Conservation (phyloP, 2,329 filamentous ascomycete genomes). For the Aspergillus jensenii region DNA sequence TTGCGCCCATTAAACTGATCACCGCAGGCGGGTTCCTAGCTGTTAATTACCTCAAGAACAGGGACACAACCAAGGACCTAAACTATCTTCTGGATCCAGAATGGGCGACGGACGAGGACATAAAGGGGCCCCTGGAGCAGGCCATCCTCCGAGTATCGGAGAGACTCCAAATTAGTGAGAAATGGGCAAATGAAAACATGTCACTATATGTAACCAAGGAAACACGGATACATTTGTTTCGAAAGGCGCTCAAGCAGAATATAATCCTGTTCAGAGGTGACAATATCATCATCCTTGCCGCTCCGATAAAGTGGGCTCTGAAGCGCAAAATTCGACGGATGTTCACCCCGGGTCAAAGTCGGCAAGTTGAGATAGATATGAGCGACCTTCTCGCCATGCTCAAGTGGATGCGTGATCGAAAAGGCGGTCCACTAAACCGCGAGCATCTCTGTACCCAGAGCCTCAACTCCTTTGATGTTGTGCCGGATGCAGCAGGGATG, state of each 20-base stretch:
- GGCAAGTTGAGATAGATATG: slow-evolving; percentile 29
- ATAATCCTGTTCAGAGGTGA: slow-evolving; percentile 31
- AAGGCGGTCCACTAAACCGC: slow-evolving; percentile 23
- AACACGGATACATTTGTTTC: slow-evolving; percentile 25
- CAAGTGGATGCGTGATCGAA: slow-evolving; percentile 23
- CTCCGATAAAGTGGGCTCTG: slow-evolving; percentile 36
- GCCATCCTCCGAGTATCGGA: slow-evolving; percentile 25
- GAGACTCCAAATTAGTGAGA: slow-evolving; percentile 21
- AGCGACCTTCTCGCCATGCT: slow-evolving; percentile 31
- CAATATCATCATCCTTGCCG: slow-evolving; percentile 30
- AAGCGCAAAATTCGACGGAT: slow-evolving; percentile 36
- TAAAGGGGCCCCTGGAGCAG: slow-evolving; percentile 26
- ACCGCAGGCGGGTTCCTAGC: slow-evolving; percentile 33
- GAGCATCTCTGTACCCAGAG: slow-evolving; percentile 29
- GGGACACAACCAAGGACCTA: slow-evolving; percentile 32
- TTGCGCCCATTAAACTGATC: slow-evolving; percentile 33
- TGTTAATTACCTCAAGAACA: slow-evolving; percentile 28
- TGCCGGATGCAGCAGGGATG: slow-evolving; percentile 30
- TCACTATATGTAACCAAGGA: slow-evolving; percentile 29
- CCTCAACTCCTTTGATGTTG: slow-evolving; percentile 27
- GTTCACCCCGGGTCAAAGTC: slow-evolving; percentile 20
- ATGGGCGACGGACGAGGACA: slow-evolving; percentile 32
- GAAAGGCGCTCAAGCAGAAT: slow-evolving; percentile 30
- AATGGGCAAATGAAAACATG: slow-evolving; percentile 36
- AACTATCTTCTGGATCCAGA: slow-evolving; percentile 35